A percentile compares a stretch with the other conserved stretches of the same genome.
These are phyloP conservation scores for Daldinia sp. DNA, from an alignment of 2,329 filamentous ascomycete genomes.

Conservation along the genomic window DNA sequence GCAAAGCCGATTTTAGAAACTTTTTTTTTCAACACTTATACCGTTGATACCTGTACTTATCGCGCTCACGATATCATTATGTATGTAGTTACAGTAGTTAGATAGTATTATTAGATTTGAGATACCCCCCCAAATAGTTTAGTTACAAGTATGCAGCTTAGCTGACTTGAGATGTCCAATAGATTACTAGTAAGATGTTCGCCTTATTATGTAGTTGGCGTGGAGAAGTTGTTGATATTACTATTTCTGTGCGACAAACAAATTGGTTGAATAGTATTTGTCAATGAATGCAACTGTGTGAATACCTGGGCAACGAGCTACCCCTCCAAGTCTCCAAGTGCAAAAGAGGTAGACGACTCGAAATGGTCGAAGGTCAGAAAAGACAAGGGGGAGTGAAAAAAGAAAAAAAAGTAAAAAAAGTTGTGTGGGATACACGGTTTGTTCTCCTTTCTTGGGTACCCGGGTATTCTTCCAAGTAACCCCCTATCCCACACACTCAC, in stretches of 20 bases:
- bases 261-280: constrained; percentile 28
- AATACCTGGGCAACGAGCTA: constrained; percentile 16
- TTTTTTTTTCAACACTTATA: background rate
- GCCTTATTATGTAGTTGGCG: constrained; percentile 16
- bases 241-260: constrained; percentile 33
- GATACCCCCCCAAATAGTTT: constrained; percentile 20
- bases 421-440: background rate
- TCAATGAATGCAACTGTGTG: constrained; percentile 20
- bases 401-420: background rate
- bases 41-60: constrained; percentile 1
- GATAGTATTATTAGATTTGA: constrained; percentile 13
- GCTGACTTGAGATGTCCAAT: constrained; percentile 25
- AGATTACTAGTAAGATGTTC: constrained; percentile 12
- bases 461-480: background rate
- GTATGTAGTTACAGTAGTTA: constrained; percentile 19
- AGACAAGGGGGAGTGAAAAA: background rate
- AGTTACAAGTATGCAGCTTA: constrained; percentile 2
- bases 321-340: constrained; percentile 16
- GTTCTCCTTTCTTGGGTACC: background rate
- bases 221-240: constrained; percentile 13
- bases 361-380: background rate
- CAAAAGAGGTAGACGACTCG: background rate
- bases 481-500: background rate
- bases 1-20: constrained; percentile 6
- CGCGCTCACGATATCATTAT: background rate